Percentiles rank a stretch among this genome's conserved stretches.
These are phyloP conservation scores for Phytophthora niederhauseri DNA, from an alignment of 352 stramenopile species.

Conservation along the genomic window DNA sequence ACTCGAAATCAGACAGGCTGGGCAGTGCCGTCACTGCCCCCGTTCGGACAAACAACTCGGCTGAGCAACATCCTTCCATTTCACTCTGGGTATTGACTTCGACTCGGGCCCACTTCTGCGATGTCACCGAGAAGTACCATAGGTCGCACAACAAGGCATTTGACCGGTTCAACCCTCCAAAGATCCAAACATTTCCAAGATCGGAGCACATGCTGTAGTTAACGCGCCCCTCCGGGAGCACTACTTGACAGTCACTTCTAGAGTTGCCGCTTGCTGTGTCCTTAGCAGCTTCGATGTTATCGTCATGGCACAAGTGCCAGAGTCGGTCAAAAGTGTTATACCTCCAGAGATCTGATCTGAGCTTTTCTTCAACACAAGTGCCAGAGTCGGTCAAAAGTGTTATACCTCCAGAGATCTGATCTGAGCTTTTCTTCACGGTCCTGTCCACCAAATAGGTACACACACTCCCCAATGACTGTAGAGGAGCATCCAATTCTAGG, in stretches of 20 bases:
- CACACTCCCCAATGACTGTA: conserved; percentile 79
- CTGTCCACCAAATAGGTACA: conserved; percentile 84
- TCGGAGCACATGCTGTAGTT: conserved; percentile 82
- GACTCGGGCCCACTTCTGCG: conserved; percentile 66
- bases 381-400: conserved; percentile 89
- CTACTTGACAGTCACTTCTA: conserved; percentile 49
- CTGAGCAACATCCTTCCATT: conserved; percentile 52
- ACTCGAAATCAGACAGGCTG: conserved; percentile 36
- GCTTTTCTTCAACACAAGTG: conserved; percentile 82
- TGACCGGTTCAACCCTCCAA: conserved; percentile 56
- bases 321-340: conserved; percentile 90
- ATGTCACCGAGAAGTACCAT: conserved; percentile 79
- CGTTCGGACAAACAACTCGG: conserved; percentile 48
- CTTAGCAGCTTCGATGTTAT: conserved; percentile 59
- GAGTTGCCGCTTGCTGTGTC: conserved; percentile 18
- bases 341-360: conserved; percentile 79
- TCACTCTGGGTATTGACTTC: conserved; percentile 55
- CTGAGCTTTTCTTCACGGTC: conserved; percentile 82
- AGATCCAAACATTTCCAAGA: conserved; percentile 85
- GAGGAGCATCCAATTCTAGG: conserved; percentile 69
- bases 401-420: conserved; percentile 86
- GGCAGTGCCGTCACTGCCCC: conserved; percentile 60
- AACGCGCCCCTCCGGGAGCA: conserved; percentile 56
- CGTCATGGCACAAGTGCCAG: conserved; percentile 88
- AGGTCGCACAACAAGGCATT: conserved; percentile 66